Evolutionary conservation across 495 filamentous ascomycete species (phyloP), one percentile per base, ranked within the genome.

Genomic region (Trichocladium antarcticum): DNA sequence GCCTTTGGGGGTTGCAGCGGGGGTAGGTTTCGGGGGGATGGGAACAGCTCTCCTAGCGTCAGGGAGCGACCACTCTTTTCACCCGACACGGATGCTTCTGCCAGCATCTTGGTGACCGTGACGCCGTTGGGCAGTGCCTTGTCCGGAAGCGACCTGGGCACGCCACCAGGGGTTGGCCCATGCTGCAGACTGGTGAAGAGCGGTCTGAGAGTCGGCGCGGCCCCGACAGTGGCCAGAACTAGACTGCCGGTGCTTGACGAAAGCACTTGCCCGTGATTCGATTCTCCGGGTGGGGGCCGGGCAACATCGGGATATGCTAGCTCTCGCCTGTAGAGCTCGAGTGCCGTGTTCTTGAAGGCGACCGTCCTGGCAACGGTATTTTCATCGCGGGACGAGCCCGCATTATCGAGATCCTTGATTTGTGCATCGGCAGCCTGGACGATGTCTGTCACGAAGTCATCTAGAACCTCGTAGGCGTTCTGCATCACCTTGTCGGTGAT

Each of bases 21-120:
- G 11, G 81, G 78, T 5, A 89, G 63, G 34, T 68, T 76, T 28
- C 80, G 54, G 6, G 87, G 83, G 17, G 87, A 77, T 6, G 82
- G 74, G 65, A 95, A 96, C 2, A 88, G 65, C 41, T 95, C 85
- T 15, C 84, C 85, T 24, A 96, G 73, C 1, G 86, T 93, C 27
- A 74, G 72, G 0, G 64, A 55, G 34, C 72, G 77, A 35, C 74
- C 74, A 21, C 54, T 64, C 57, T 70, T 73, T 6, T 73, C 70
- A 15, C 59, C 44, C 20, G 61, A 46, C 3, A 57, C 51, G 7
- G 57, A 37, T 15, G 57, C 53, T 8, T 61, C 57, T 7, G 86
- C 81, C 44, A 81, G 59, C 14, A 90, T 74, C 51, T 81, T 79
- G 12, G 83, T 87, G 9, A 78, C 72, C 8, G 72, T 75, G 27